Evolutionary conservation across 2,329 filamentous ascomycete species (phyloP), one percentile per base, ranked within the genome.

Genomic region (Stachybotrys chlorohalonatus): DNA sequence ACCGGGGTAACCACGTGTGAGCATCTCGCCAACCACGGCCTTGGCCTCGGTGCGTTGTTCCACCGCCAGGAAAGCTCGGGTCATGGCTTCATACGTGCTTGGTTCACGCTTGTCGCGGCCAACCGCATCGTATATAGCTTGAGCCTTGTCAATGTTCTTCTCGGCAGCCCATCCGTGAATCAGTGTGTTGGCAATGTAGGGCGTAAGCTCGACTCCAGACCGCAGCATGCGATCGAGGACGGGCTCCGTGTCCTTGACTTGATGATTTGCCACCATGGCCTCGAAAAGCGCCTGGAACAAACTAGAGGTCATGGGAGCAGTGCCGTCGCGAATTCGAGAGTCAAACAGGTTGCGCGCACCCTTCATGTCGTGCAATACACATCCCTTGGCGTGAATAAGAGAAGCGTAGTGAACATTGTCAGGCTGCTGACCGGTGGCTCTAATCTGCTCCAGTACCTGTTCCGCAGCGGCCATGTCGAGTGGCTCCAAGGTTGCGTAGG

Each of bases 21-120:
- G 78, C 82, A 96, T 96, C 78, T 99, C 94, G 54, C 87, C 81
- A 30, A 96, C 92, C 13, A 96, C 87, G 11, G 67, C 73, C 73
- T 90, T 85, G 46, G 94, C 94, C 55, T 82, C 79, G 51, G 85
- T 80, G 39, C 89, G 85, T 67, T 95, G 84, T 67, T 95, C 90
- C 4, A 87, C 87, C 11, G 90, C 85, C 54, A 99, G 82, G 73
- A 87, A 96, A 1, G 94, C 94, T 49, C 94, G 83, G 6, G 92
- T 96, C 94, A 99, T 99, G 47, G 93, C 92, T 74, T 99, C 94
- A 70, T 99, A 99, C 5, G 94, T 99, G 76, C 91, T 96, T 4
- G 94, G 94, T 75, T 99, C 94, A 55, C 94, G 86, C 74, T 86
- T 91, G 54, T 85, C 81, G 31, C 83, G 80, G 8, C 85, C 82